A percentile compares a stretch with the other conserved stretches of the same genome.
Conservation (phyloP, 2,329 filamentous ascomycete genomes). For the Alternaria brassicicola region DNA sequence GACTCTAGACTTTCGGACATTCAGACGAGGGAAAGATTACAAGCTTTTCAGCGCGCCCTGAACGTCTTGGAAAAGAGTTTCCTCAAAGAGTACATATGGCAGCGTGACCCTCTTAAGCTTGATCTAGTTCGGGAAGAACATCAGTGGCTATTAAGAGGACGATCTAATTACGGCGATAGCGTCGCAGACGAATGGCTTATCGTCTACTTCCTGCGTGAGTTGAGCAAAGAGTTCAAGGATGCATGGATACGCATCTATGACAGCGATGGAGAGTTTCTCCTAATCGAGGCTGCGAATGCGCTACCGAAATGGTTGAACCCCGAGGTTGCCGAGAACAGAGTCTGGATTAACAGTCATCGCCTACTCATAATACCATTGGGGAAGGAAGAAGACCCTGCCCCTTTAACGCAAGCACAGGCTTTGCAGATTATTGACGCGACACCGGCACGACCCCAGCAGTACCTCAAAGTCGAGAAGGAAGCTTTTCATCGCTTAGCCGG, state of each 20-base stretch:
- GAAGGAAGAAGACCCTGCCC: constrained; percentile 33
- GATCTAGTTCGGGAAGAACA: constrained; percentile 65
- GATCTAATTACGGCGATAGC: constrained; percentile 88
- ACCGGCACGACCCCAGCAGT: constrained; percentile 68
- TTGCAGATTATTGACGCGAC: constrained; percentile 63
- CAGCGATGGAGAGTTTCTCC: constrained; percentile 91
- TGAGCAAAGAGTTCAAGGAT: constrained; percentile 73
- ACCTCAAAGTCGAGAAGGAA: constrained; percentile 78
- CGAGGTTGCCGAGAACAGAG: constrained; percentile 82
- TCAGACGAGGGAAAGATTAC: constrained; percentile 69
- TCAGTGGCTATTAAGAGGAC: constrained; percentile 69
- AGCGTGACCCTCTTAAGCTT: constrained; percentile 80
- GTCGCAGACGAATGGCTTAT: constrained; percentile 98
- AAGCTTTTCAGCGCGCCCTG: constrained; percentile 72
- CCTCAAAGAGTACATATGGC: constrained; percentile 92
- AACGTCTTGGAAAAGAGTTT: constrained; percentile 66
- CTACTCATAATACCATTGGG: constrained; percentile 73
- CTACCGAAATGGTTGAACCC: constrained; percentile 91
- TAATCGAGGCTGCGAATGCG: constrained; percentile 89
- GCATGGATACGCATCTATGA: constrained; percentile 86
- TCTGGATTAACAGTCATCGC: constrained; percentile 84
- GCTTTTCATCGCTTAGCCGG: constrained; percentile 87
- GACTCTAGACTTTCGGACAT: constrained; percentile 61
- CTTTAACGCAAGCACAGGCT: constrained; percentile 69
- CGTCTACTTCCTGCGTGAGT: constrained; percentile 83